Evolutionary conservation across 2,329 filamentous ascomycete species (phyloP).

Genomic region (Zasmidium angulare): DNA sequence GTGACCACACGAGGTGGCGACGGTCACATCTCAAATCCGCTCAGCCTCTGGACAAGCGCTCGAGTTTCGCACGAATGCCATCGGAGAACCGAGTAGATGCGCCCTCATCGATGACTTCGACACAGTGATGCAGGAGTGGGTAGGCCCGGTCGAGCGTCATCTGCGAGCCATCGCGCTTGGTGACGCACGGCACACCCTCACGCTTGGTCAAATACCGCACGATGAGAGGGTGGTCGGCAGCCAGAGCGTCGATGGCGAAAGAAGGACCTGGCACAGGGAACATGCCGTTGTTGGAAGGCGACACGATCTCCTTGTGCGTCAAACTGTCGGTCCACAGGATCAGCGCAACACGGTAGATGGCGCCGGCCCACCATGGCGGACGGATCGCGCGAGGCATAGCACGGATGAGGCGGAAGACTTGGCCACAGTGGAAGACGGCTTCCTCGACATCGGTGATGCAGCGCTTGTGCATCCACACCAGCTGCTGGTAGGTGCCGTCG

Average conservation of each 20-base stretch:
- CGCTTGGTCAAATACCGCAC: conserved; percentile 54
- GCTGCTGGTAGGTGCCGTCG: conserved; percentile 57
- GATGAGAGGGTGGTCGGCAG: conserved; percentile 53
- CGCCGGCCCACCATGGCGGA: conserved; percentile 70
- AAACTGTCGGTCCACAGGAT: conserved; percentile 65
- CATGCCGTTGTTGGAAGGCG: conserved; percentile 36
- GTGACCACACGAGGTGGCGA: background rate
- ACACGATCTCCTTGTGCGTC: conserved; percentile 48
- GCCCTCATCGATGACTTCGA: conserved; percentile 55
- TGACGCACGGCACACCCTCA: conserved; percentile 54
- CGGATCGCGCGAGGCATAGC: conserved; percentile 60
- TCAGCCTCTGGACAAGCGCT: conserved; percentile 42
- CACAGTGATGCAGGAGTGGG: conserved; percentile 51
- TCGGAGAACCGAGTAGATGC: conserved; percentile 54
- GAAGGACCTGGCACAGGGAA: conserved; percentile 40
- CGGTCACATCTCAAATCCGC: background rate
- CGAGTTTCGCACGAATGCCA: conserved; percentile 55
- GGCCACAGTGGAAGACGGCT: conserved; percentile 66
- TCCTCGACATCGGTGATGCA: conserved; percentile 65
- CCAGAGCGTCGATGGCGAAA: conserved; percentile 53
- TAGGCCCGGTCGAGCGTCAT: conserved; percentile 50
- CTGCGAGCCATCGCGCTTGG: conserved; percentile 50
- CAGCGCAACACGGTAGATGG: conserved; percentile 65
- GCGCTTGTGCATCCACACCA: conserved; percentile 57
- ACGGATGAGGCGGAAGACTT: conserved; percentile 62